phyloP scores from a whole-genome alignment of 148 eudicot species.

The Spergularia marina region DNA sequence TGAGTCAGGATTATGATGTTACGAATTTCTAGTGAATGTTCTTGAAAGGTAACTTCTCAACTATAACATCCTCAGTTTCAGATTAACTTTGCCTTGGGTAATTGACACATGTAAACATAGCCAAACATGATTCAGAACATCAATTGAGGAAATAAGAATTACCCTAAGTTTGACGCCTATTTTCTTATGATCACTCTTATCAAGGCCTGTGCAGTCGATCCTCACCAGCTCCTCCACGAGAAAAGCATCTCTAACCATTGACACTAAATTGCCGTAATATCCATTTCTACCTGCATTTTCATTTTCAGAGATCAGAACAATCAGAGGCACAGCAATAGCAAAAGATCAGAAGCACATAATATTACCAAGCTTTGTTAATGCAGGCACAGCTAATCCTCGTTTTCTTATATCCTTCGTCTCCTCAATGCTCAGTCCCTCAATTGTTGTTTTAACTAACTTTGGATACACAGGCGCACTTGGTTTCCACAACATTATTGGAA shows the following conservation, averaged over 20 bases:
- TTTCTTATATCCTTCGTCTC: slow-evolving; percentile 86
- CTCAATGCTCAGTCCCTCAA: slow-evolving; percentile 83
- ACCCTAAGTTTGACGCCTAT: slow-evolving; percentile 88
- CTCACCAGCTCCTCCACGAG: slow-evolving; percentile 73
- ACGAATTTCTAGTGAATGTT: too few relatives aligned
- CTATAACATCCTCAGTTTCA: neutral
- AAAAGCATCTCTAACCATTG: slow-evolving; percentile 97
- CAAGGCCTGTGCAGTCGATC: slow-evolving; percentile 81
- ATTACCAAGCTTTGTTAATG: slow-evolving; percentile 79
- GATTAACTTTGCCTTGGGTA: neutral
- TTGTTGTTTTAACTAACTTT: slow-evolving; percentile 76
- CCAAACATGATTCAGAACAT: neutral
- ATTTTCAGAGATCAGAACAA: slow-evolving; percentile 20
- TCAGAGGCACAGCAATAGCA: neutral
- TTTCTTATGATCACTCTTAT: slow-evolving; percentile 79
- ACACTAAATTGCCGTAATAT: slow-evolving; percentile 80
- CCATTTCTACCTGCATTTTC: slow-evolving; percentile 77
- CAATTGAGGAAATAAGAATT: slow-evolving; percentile 18
- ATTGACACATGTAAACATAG: neutral
- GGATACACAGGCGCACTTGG: slow-evolving; percentile 94
- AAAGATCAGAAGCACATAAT: neutral
- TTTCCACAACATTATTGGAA: slow-evolving; percentile 96
- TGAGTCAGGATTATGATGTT: too few relatives aligned
- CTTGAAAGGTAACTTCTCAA: too few relatives aligned
- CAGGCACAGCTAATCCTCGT: slow-evolving; percentile 70